phyloP scores from a whole-genome alignment of 2,329 filamentous ascomycete species.

The Colletotrichum tropicale region DNA sequence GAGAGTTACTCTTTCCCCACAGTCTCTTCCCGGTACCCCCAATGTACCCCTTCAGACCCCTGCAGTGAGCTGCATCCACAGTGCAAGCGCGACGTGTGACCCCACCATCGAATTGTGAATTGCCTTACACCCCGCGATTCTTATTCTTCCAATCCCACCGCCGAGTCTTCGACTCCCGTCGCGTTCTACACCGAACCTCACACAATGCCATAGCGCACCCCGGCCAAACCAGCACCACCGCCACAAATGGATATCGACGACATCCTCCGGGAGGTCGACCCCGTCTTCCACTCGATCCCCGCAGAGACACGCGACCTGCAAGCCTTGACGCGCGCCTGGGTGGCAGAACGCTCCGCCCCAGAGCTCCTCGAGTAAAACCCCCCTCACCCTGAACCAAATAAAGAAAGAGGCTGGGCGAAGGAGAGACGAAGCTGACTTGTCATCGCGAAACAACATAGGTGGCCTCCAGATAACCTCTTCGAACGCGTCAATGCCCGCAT shows the following conservation, averaged over 20 bases:
- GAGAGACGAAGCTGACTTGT: not conserved
- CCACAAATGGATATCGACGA: constrained; percentile 78
- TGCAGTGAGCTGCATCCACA: not conserved
- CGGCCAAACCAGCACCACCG: not conserved
- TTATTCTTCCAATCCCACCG: not conserved
- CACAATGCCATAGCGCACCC: constrained; percentile 3
- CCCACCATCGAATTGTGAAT: constrained; percentile 10
- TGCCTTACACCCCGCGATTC: not conserved
- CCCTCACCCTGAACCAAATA: not conserved
- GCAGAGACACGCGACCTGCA: constrained; percentile 78
- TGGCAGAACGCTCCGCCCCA: constrained; percentile 87
- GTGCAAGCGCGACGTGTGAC: not conserved
- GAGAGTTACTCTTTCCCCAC: not conserved
- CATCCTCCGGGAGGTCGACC: constrained; percentile 77
- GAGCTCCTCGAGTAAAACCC: constrained; percentile 78
- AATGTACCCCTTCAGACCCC: not conserved
- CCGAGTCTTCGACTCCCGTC: not conserved
- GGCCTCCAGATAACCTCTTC: constrained; percentile 75
- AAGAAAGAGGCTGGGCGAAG: not conserved
- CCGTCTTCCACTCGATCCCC: constrained; percentile 56
- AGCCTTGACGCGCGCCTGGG: constrained; percentile 88
- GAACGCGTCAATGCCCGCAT: constrained; percentile 80
- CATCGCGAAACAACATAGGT: constrained; percentile 41
- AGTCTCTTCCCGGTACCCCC: not conserved
- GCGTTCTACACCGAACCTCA: not conserved